Evolutionary conservation across 768 basidiomycete species (phyloP).

Genomic region (Xerocomus brunneocitrinus): DNA sequence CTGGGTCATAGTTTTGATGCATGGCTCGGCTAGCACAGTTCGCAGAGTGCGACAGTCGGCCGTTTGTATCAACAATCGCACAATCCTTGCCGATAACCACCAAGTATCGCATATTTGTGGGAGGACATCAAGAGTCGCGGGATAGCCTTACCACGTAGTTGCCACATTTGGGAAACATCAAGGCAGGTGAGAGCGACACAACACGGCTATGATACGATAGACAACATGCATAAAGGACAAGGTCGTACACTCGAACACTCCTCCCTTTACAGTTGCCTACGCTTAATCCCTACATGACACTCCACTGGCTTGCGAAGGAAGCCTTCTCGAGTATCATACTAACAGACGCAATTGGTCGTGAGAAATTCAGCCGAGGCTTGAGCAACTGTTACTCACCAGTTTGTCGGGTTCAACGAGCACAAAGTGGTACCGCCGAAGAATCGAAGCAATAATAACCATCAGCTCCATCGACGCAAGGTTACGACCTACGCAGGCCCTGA

Average conservation of each 20-base stretch:
- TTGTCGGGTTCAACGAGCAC: conserved; percentile 58
- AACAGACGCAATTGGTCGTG: conserved; percentile 3
- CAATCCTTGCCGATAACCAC: background rate
- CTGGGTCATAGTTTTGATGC: conserved; percentile 14
- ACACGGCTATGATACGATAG: background rate
- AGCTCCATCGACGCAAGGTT: conserved; percentile 80
- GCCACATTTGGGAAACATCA: background rate
- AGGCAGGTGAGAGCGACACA: background rate
- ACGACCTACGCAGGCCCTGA: conserved; percentile 77
- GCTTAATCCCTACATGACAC: conserved; percentile 69
- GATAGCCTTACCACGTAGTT: background rate
- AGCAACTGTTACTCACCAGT: conserved; percentile 37
- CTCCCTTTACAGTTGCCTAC: conserved; percentile 40
- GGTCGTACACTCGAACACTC: background rate
- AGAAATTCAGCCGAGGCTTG: background rate
- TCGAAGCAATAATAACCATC: conserved; percentile 74
- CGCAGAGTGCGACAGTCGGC: background rate
- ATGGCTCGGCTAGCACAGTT: conserved; percentile 4
- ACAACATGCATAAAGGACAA: background rate
- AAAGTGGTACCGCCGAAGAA: conserved; percentile 72
- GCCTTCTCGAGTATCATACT: conserved; percentile 78
- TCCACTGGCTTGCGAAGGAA: conserved; percentile 80
- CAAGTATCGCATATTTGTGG: background rate
- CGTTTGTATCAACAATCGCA: conserved; percentile 6
- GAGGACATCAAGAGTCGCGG: background rate